Percentiles rank a stretch among this genome's conserved stretches.
Conservation (phyloP, 106 monocot species). For the Allium sativum region DNA sequence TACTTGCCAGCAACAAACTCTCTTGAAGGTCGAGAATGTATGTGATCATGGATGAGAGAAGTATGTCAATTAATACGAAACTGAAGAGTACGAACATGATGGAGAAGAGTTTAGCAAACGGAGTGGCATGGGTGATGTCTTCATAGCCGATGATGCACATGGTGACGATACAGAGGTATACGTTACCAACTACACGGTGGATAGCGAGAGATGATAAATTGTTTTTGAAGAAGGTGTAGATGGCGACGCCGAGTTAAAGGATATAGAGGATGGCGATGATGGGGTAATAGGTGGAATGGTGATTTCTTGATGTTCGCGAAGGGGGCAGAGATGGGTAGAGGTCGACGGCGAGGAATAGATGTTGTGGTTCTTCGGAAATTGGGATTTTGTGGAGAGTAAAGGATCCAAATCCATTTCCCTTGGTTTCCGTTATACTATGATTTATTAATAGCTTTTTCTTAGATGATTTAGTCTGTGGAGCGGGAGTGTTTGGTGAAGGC, state of each 20-base stretch:
- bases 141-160: constrained; percentile 96
- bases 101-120: constrained; percentile 68
- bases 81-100: constrained; percentile 73
- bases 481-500: no score
- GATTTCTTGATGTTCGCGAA: constrained; percentile 43
- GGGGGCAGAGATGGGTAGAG: constrained; percentile 7
- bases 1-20: constrained; percentile 40
- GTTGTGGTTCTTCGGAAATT: not conserved
- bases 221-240: constrained; percentile 36
- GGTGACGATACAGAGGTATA: constrained; percentile 92
- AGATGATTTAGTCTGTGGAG: no score
- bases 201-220: constrained; percentile 38
- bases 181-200: constrained; percentile 63
- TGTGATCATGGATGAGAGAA: constrained; percentile 72
- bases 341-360: not conserved
- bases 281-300: not conserved
- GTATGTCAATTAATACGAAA: constrained; percentile 86
- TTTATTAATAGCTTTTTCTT: no score
- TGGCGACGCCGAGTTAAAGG: constrained; percentile 40
- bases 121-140: constrained; percentile 74
- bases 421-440: no score
- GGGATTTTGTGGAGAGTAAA: constrained; percentile 3
- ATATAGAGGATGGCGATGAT: not conserved
- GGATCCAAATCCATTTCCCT: constrained; percentile 1
- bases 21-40: constrained; percentile 81